Conservation (phyloP, 148 eudicot genomes). For the Gaultheria prostrata region DNA sequence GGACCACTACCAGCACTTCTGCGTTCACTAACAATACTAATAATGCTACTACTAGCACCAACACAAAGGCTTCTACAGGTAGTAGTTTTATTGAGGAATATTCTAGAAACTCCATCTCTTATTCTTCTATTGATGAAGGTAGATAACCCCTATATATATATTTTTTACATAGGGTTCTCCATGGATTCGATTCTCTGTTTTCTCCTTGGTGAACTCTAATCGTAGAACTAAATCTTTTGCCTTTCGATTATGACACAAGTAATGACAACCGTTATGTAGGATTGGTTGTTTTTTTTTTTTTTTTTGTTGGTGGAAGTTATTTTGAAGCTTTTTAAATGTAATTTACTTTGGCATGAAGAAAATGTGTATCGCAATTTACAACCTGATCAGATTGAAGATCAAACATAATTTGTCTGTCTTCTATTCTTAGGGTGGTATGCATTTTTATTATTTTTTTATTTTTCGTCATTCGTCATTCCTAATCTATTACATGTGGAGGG, state of each 20-base stretch:
- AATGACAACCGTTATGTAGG: background rate
- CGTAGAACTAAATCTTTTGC: background rate
- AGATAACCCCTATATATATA: slow-evolving; percentile 10
- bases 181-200: background rate
- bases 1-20: slow-evolving; percentile 36
- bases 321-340: background rate
- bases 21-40: slow-evolving; percentile 34
- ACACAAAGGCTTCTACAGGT: slow-evolving; percentile 25
- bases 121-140: slow-evolving; percentile 80
- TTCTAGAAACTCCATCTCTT: slow-evolving; percentile 78
- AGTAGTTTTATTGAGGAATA: slow-evolving; percentile 48
- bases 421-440: too few species aligned
- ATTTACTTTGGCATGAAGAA: background rate
- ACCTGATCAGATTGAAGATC: background rate
- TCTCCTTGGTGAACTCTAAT: background rate
- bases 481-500: too few species aligned
- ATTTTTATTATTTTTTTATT: too few species aligned
- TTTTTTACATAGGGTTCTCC: background rate
- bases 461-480: too few species aligned
- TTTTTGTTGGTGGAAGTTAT: background rate
- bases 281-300: too few species aligned
- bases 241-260: background rate
- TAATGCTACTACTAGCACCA: slow-evolving; percentile 18
- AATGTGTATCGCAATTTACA: background rate
- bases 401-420: background rate